Evolutionary conservation across 2,329 filamentous ascomycete species (phyloP).

Genomic region (Fusarium penzigii): DNA sequence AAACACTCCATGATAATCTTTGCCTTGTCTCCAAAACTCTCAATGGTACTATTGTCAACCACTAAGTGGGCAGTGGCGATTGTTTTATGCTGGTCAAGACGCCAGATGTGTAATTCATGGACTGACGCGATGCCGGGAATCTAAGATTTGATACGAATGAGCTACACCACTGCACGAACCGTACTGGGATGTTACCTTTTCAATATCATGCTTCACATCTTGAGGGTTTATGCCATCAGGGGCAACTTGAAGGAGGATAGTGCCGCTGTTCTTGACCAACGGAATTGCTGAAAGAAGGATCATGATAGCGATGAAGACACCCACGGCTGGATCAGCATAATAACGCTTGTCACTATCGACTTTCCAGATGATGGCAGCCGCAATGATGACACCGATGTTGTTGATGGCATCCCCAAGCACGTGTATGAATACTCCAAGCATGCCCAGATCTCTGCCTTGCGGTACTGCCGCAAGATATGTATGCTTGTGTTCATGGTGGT

Average conservation of each 20-base stretch:
- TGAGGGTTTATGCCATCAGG: conserved; percentile 60
- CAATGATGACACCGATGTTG: conserved; percentile 73
- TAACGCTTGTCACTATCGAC: conserved; percentile 57
- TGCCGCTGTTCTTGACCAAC: conserved; percentile 61
- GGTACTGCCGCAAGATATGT: conserved; percentile 27
- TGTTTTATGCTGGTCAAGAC: conserved; percentile 68
- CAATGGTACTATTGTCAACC: conserved; percentile 57
- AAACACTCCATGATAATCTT: conserved; percentile 67
- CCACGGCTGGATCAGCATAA: conserved; percentile 72
- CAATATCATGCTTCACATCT: conserved; percentile 69
- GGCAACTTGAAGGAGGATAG: conserved; percentile 68
- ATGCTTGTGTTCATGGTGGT: conserved; percentile 55
- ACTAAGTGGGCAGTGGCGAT: conserved; percentile 71
- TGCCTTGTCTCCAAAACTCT: conserved; percentile 60
- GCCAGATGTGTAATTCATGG: conserved; percentile 75
- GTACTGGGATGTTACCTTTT: conserved; percentile 47
- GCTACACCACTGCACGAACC: not conserved
- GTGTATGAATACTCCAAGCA: conserved; percentile 70
- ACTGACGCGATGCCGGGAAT: conserved; percentile 67
- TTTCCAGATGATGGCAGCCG: conserved; percentile 70
- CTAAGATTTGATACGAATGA: conserved; percentile 37
- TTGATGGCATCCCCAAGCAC: conserved; percentile 73
- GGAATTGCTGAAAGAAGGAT: conserved; percentile 66
- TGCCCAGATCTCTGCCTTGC: conserved; percentile 62
- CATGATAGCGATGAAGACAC: conserved; percentile 71